phyloP scores from a whole-genome alignment of 192 early-diverging fungal species.

The Linnemannia hyalina region DNA sequence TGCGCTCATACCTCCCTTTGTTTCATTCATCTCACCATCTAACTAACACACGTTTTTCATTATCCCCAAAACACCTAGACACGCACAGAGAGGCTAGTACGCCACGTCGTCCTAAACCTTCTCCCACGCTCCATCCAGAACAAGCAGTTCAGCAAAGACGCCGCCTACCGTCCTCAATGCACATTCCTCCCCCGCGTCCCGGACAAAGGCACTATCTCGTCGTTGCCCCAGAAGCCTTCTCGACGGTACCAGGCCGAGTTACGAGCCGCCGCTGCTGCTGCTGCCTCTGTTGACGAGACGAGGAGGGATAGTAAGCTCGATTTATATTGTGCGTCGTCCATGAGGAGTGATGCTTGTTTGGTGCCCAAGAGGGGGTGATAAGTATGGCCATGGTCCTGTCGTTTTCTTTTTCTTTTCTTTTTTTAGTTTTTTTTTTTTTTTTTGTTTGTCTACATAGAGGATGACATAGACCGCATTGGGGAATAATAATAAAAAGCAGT shows the following conservation, averaged over 20 bases:
- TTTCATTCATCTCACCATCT: neutral
- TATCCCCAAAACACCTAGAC: neutral
- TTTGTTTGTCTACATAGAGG: too few species aligned
- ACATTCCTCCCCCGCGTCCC: slow-evolving; percentile 1
- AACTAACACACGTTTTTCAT: neutral
- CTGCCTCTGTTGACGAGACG: neutral
- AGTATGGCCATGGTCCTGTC: too few species aligned
- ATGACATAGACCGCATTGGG: too few species aligned
- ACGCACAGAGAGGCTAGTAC: slow-evolving; percentile 1
- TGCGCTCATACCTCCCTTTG: too few species aligned
- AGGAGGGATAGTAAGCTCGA: neutral
- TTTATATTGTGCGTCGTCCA: too few species aligned
- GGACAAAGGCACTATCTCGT: neutral
- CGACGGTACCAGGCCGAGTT: neutral
- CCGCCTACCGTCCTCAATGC: slow-evolving; percentile 20
- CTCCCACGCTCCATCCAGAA: slow-evolving; percentile 20
- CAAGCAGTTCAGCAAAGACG: slow-evolving; percentile 11
- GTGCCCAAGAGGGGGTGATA: too few species aligned
- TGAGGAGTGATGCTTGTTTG: too few species aligned
- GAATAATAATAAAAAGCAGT: too few species aligned
- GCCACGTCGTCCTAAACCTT: slow-evolving; percentile 20
- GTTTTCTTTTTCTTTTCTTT: too few species aligned
- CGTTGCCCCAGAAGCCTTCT: neutral
- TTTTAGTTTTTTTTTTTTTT: too few species aligned
- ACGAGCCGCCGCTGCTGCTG: neutral